Conservation (phyloP, 768 basidiomycete genomes). For the Amanita rubescens region DNA sequence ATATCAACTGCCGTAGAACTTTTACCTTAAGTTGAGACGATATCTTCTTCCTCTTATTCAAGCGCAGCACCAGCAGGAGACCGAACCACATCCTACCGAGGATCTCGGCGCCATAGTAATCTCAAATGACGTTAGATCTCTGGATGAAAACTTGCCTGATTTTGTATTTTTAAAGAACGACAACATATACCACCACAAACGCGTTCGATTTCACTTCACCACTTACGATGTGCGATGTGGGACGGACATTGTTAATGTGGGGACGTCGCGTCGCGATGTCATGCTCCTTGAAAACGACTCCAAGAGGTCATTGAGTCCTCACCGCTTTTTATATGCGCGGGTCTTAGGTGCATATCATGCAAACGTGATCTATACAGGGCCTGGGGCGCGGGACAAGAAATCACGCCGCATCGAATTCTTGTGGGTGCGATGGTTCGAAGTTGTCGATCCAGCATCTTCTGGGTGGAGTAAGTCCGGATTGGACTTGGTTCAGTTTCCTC, state of each 20-base stretch:
- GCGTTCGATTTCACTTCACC: slow-evolving; percentile 31
- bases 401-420: slow-evolving; percentile 20
- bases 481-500: slow-evolving; percentile 26
- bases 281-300: slow-evolving; percentile 17
- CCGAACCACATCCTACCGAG: not conserved
- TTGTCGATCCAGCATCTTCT: not conserved
- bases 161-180: slow-evolving; percentile 10
- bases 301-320: not conserved
- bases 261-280: slow-evolving; percentile 20
- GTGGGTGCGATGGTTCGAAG: slow-evolving; percentile 22
- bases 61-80: not conserved
- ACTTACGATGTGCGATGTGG: slow-evolving; percentile 31
- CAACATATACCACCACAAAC: slow-evolving; percentile 20
- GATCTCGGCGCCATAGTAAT: not conserved
- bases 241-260: slow-evolving; percentile 28
- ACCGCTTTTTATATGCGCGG: slow-evolving; percentile 23
- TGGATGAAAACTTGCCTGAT: slow-evolving; percentile 6
- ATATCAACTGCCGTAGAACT: slow-evolving; percentile 10
- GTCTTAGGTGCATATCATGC: slow-evolving; percentile 22
- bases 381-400: not conserved
- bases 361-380: slow-evolving; percentile 13
- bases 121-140: not conserved
- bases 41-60: slow-evolving; percentile 20
- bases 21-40: slow-evolving; percentile 16
- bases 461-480: slow-evolving; percentile 19